Evolutionary conservation across 257 asterid genomes (phyloP).

Genomic region (Nicotiana benthamiana): DNA sequence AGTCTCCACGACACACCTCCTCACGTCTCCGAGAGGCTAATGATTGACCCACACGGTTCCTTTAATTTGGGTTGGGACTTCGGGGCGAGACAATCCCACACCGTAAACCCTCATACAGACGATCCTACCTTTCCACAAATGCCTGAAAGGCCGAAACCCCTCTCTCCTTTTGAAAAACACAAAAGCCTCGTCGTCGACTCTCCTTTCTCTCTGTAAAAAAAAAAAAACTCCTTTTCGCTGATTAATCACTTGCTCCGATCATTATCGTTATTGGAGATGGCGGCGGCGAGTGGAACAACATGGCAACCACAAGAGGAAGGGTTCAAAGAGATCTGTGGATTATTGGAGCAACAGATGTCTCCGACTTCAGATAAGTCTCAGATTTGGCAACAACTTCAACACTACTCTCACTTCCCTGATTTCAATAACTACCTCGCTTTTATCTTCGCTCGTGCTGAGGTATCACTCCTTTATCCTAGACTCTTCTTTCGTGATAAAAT

Average conservation of each 20-base stretch:
- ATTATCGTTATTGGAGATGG: conserved; percentile 11
- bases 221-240: neutral
- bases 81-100: no score
- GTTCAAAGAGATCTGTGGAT: conserved; percentile 86
- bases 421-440: conserved; percentile 92
- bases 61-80: no score
- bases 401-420: conserved; percentile 89
- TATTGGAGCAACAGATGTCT: conserved; percentile 85
- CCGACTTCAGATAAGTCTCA: conserved; percentile 70
- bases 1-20: neutral
- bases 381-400: conserved; percentile 83
- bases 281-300: conserved; percentile 9
- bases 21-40: neutral
- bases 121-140: neutral
- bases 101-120: neutral
- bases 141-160: conserved; percentile 1
- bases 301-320: conserved; percentile 95
- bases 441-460: conserved; percentile 85
- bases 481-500: neutral
- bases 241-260: conserved; percentile 5
- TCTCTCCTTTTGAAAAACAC: neutral
- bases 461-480: neutral
- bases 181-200: conserved; percentile 11
- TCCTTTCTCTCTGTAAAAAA: conserved; percentile 6
- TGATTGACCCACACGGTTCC: neutral